Base-by-base conservation (phyloP, 169 alveolate species). In the Theileria parva region DNA sequence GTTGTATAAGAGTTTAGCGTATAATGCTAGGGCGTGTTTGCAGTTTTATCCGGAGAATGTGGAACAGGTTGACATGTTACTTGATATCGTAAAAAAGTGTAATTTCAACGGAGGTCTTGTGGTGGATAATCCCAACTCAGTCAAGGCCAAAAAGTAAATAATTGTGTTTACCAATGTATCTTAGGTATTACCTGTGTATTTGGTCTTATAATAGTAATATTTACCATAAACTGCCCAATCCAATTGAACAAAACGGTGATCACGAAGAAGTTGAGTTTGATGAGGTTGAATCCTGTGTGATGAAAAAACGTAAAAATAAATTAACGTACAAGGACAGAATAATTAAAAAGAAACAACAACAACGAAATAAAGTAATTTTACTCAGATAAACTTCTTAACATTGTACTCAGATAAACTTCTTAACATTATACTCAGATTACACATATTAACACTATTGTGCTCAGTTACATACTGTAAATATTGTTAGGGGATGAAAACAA, bases 1-100 rank as follows among this genome's bases (percentile, higher is more conserved):
- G 88, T 76, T 74, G 15, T 74, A 86, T 50, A 72, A 72, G 68
- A 53, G 78, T 64, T 34, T 80, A 68, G 39, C 75, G 30, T 79
- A 71, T 61, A 76, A 76, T n/a, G 84, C 86, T 27, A 67, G 87
- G 17, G 88, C 88, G 68, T 89, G 96, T 11, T 94, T 97, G 57
- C 98, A 97, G 84, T 97, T 97, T 80, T 97, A 97, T 89, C 99
- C 99, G 5, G 98, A 96, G 7, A 94, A 95, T 64, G 95, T 98
- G 17, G 95, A 95, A 57, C 98, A 97, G 89, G 88, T 96, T 11
- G 98, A 96, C 76, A 89, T 96, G 94, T 92, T 97, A 6, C 95
- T 98, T 1, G 92, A 94, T 67, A 94, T 97, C 28, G 99, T 99
- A 37, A 86, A 95, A 80, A 96, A 95, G 80, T 89, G 95, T 65